A percentile compares a stretch with the other conserved stretches of the same genome.
These are phyloP conservation scores for Chlorella ohadii DNA, from an alignment of 139 green algal species.

Conservation along the genomic window DNA sequence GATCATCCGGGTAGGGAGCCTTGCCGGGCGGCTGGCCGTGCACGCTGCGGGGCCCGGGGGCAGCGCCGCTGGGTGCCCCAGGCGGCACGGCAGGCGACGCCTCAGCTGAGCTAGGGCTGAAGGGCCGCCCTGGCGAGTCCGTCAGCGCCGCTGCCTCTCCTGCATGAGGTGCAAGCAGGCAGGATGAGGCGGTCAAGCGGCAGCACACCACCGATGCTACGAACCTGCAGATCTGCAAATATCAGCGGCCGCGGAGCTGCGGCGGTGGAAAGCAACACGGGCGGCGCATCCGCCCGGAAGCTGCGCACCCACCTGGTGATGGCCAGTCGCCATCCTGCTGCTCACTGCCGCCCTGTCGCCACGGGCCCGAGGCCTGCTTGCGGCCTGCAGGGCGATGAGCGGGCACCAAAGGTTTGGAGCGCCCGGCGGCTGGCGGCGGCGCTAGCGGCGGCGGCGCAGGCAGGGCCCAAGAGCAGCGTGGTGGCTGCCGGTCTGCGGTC, in stretches of 20 bases:
- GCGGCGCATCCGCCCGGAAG: neutral
- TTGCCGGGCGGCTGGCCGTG: slow-evolving; percentile 24
- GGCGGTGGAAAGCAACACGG: neutral
- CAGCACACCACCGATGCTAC: neutral
- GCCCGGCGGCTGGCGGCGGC: too few relatives aligned
- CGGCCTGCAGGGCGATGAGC: too few relatives aligned
- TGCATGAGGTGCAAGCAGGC: neutral
- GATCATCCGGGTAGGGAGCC: slow-evolving; percentile 16
- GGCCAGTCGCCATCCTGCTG: neutral
- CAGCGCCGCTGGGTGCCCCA: too few relatives aligned
- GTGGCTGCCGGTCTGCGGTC: too few relatives aligned
- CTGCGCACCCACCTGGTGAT: neutral
- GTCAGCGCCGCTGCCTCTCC: neutral
- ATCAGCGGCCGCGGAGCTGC: neutral
- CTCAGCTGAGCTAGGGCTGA: slow-evolving; percentile 21
- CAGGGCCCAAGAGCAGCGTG: too few relatives aligned
- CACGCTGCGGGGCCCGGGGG: neutral
- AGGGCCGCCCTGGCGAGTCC: neutral
- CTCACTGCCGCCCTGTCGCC: neutral
- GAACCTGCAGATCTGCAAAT: too few relatives aligned
- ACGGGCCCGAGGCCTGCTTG: too few relatives aligned
- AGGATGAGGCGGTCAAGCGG: neutral
- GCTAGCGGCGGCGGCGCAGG: too few relatives aligned
- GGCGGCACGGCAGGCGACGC: neutral
- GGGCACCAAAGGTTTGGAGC: too few relatives aligned